Conservation (phyloP, 2,329 filamentous ascomycete genomes). For the Amauroascus verrucosus region DNA sequence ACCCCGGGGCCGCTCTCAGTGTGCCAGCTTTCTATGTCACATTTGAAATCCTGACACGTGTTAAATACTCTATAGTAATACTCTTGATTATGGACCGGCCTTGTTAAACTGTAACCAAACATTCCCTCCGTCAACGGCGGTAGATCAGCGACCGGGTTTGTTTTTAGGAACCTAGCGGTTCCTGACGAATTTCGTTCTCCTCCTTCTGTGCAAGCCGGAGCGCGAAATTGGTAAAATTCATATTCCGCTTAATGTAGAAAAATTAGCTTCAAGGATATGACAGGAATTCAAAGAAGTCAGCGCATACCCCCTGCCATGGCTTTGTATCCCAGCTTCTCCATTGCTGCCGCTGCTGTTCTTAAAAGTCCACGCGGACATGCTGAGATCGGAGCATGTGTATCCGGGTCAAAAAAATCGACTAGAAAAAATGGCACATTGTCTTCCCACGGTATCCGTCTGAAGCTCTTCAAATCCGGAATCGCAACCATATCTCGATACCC, state of each 20-base stretch:
- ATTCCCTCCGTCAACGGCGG: constrained; percentile 81
- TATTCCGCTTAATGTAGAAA: constrained; percentile 60
- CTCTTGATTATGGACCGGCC: constrained; percentile 79
- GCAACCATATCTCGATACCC: constrained; percentile 81
- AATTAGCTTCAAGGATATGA: not conserved
- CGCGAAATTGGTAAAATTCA: constrained; percentile 86
- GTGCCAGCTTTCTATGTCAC: constrained; percentile 87
- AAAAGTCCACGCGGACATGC: constrained; percentile 72
- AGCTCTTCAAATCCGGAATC: constrained; percentile 65
- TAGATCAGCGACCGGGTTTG: constrained; percentile 62
- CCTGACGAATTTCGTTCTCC: constrained; percentile 53
- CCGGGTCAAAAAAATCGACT: constrained; percentile 72
- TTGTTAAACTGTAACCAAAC: constrained; percentile 87
- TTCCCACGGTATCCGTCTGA: constrained; percentile 84
- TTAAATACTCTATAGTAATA: constrained; percentile 87
- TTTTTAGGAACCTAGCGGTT: constrained; percentile 61
- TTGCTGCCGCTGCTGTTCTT: constrained; percentile 55
- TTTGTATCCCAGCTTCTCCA: constrained; percentile 58
- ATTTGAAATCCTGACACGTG: constrained; percentile 64
- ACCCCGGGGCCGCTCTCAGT: constrained; percentile 90
- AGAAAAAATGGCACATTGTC: constrained; percentile 76
- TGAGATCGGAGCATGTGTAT: constrained; percentile 59
- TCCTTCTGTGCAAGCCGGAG: constrained; percentile 44
- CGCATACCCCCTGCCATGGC: constrained; percentile 79
- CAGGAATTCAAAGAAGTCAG: not conserved